Evolutionary conservation across 495 filamentous ascomycete species (phyloP).

Genomic region (Tuber magnatum): DNA sequence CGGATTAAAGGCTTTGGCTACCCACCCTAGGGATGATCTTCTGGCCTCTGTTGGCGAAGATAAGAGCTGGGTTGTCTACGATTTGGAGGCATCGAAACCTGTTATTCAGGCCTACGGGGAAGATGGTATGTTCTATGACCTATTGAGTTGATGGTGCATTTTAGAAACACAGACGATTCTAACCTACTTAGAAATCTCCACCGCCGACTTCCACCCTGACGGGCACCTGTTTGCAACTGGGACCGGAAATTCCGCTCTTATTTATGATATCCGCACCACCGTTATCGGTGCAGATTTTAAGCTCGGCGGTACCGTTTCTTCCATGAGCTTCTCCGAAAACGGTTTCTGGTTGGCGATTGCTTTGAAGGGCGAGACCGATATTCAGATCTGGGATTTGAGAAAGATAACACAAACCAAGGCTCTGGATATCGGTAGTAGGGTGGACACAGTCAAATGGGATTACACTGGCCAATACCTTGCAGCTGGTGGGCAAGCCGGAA

Average conservation of each 20-base stretch:
- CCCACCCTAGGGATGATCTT: slow-evolving; percentile 79
- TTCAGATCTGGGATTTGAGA: slow-evolving; percentile 85
- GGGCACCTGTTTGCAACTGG: slow-evolving; percentile 88
- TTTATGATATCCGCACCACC: slow-evolving; percentile 75
- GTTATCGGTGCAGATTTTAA: slow-evolving; percentile 62
- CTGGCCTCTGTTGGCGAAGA: slow-evolving; percentile 82
- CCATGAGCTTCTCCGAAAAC: slow-evolving; percentile 87
- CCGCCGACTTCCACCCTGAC: slow-evolving; percentile 86
- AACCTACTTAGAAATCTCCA: slow-evolving; percentile 59
- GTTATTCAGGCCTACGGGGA: slow-evolving; percentile 74
- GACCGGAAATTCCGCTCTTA: slow-evolving; percentile 65
- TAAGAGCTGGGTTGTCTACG: slow-evolving; percentile 90
- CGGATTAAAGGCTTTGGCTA: slow-evolving; percentile 62
- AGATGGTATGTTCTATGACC: slow-evolving; percentile 55
- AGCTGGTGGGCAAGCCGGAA: slow-evolving; percentile 67
- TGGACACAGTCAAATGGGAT: slow-evolving; percentile 74
- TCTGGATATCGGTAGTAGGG: slow-evolving; percentile 69
- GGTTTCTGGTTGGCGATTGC: slow-evolving; percentile 88
- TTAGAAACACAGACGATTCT: slow-evolving; percentile 32
- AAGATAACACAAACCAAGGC: slow-evolving; percentile 70
- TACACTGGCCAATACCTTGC: slow-evolving; percentile 92
- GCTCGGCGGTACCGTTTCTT: slow-evolving; percentile 59
- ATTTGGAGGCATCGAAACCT: slow-evolving; percentile 58
- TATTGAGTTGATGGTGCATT: slow-evolving; percentile 3
- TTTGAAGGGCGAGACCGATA: slow-evolving; percentile 60